phyloP scores from a whole-genome alignment of 2,329 filamentous ascomycete species.

The Colletotrichum tofieldiae region DNA sequence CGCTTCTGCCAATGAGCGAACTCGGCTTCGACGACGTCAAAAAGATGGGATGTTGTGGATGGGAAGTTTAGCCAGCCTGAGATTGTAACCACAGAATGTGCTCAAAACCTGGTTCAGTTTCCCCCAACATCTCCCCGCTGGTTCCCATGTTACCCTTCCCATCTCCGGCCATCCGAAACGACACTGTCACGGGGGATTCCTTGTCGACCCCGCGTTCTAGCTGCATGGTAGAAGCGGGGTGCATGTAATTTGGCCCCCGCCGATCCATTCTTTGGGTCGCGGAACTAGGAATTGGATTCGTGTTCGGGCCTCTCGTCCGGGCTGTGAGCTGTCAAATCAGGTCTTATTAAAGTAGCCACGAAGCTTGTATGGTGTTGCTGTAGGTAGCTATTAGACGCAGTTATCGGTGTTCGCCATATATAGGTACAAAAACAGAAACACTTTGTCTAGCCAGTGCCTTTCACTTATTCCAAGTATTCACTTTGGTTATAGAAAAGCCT shows the following conservation, averaged over 20 bases:
- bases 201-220: constrained; percentile 29
- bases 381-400: not conserved
- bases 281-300: not conserved
- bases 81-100: not conserved
- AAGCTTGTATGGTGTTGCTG: not conserved
- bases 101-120: not conserved
- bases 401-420: not conserved
- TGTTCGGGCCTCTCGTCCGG: not conserved
- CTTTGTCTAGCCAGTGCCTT: not conserved
- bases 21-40: not conserved
- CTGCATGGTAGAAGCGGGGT: constrained; percentile 10
- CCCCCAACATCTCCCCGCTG: constrained; percentile 16
- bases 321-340: not conserved
- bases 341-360: not conserved
- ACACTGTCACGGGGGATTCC: constrained; percentile 10
- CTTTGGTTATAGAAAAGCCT: not conserved
- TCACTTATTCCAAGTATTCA: not conserved
- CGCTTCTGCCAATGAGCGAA: not conserved
- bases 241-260: constrained; percentile 11
- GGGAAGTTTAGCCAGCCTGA: not conserved
- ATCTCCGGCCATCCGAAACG: constrained; percentile 27
- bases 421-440: not conserved
- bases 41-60: not conserved
- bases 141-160: constrained; percentile 1
- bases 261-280: constrained; percentile 24